Evolutionary conservation across 148 eudicot genomes (phyloP).

Genomic region (Linanthus parryae): DNA sequence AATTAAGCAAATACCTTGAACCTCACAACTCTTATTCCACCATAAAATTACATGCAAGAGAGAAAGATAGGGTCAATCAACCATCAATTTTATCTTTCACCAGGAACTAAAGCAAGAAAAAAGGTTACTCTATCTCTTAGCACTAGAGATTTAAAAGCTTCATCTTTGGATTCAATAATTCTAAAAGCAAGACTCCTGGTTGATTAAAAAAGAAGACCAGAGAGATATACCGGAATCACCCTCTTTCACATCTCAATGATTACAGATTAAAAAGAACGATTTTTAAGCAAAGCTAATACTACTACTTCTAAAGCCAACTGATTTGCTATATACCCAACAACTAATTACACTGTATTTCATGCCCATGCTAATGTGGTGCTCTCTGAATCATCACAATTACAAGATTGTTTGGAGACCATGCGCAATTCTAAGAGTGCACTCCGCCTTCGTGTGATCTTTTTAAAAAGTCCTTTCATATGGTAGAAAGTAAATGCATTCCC

Average conservation of each 20-base stretch:
- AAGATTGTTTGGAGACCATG: no score
- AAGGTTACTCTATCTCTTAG: slow-evolving; percentile 4
- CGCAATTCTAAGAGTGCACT: no score
- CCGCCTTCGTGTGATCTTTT: no score
- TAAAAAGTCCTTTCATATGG: no score
- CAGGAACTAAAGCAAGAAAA: background rate
- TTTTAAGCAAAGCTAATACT: slow-evolving; percentile 1
- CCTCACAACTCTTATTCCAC: no score
- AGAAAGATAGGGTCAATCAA: no score
- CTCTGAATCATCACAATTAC: background rate
- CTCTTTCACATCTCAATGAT: background rate
- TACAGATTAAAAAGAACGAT: background rate
- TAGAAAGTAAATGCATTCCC: no score
- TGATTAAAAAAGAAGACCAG: background rate
- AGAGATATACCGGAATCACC: slow-evolving; percentile 8
- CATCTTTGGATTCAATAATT: slow-evolving; percentile 25
- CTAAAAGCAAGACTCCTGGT: no score
- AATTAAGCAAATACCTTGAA: no score
- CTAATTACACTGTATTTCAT: background rate
- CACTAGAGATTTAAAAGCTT: slow-evolving; percentile 13
- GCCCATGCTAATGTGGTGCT: background rate
- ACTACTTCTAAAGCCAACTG: background rate
- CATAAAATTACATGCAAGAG: no score
- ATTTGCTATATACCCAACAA: background rate
- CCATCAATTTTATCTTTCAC: no score